A percentile compares a stretch with the other conserved stretches of the same genome.
These are phyloP conservation scores for Scheffersomyces lignicola DNA, from an alignment of 1,139 yeast species.

Conservation along the genomic window DNA sequence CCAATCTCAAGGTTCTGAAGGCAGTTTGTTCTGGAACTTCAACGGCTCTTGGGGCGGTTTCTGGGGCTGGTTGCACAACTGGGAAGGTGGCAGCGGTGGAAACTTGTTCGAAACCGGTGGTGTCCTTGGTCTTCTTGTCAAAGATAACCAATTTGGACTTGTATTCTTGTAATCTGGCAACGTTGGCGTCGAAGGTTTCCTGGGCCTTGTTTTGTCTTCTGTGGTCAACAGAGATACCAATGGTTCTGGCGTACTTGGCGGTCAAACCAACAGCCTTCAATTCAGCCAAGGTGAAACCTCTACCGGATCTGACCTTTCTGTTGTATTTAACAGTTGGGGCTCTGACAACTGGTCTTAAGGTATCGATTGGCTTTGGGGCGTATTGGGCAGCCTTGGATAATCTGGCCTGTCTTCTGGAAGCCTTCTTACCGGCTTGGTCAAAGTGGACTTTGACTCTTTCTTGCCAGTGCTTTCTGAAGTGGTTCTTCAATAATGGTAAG, in stretches of 20 bases:
- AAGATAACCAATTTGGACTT: slow-evolving; percentile 92
- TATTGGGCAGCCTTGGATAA: slow-evolving; percentile 90
- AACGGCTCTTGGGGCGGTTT: slow-evolving; percentile 87
- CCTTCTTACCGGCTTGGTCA: slow-evolving; percentile 99
- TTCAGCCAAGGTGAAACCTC: slow-evolving; percentile 98
- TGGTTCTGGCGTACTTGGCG: slow-evolving; percentile 95
- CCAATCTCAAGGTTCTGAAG: slow-evolving; percentile 92
- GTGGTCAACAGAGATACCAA: slow-evolving; percentile 99
- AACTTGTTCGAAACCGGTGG: slow-evolving; percentile 71
- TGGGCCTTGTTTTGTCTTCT: slow-evolving; percentile 99
- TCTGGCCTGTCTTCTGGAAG: slow-evolving; percentile 93
- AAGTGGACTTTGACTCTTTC: slow-evolving; percentile 99
- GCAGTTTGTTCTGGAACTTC: slow-evolving; percentile 84
- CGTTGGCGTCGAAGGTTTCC: slow-evolving; percentile 93
- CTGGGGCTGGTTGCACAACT: slow-evolving; percentile 74
- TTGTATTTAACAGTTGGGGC: slow-evolving; percentile 98
- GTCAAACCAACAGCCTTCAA: slow-evolving; percentile 97
- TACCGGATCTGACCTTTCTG: slow-evolving; percentile 99
- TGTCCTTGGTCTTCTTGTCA: slow-evolving; percentile 82
- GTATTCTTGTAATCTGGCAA: slow-evolving; percentile 96
- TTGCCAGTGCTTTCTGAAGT: slow-evolving; percentile 99
- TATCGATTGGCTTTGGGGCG: slow-evolving; percentile 98
- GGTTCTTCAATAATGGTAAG: slow-evolving; percentile 95
- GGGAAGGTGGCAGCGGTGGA: slow-evolving; percentile 88
- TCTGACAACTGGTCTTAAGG: slow-evolving; percentile 96